Conservation (phyloP, 2,329 filamentous ascomycete genomes). For the Sclerotinia sclerotiorum region DNA sequence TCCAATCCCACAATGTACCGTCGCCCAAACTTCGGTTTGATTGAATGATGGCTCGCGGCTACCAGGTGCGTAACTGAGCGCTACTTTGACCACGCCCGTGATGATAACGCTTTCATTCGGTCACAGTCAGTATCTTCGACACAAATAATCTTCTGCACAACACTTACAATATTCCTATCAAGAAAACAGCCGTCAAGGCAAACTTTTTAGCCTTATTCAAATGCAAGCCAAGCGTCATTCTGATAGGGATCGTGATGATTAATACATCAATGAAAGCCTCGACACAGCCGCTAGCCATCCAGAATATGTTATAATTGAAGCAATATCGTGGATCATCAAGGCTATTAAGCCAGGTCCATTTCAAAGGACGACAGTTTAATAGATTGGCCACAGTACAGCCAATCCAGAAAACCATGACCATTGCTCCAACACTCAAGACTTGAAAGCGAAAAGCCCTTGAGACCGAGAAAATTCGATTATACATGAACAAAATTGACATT, state of each 20-base stretch:
- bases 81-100: conserved; percentile 14
- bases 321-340: conserved; percentile 14
- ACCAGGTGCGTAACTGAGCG: conserved; percentile 10
- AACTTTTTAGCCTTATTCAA: conserved; percentile 3
- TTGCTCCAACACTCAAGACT: neutral
- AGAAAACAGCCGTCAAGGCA: conserved; percentile 7
- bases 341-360: conserved; percentile 16
- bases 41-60: conserved; percentile 16
- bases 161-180: conserved; percentile 8
- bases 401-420: conserved; percentile 10
- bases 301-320: conserved; percentile 19
- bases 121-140: neutral
- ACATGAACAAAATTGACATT: conserved; percentile 6
- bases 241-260: conserved; percentile 7
- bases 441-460: conserved; percentile 8
- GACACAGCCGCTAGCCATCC: conserved; percentile 1
- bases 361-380: conserved; percentile 11
- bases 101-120: neutral
- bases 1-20: conserved; percentile 11
- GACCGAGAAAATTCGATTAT: conserved; percentile 11
- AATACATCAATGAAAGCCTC: conserved; percentile 2
- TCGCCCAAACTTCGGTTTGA: conserved; percentile 9
- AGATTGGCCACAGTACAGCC: conserved; percentile 13
- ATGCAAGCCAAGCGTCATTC: conserved; percentile 4
- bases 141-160: neutral